phyloP scores from a whole-genome alignment of 331 rosid species.

The Pyrus hybrid region DNA sequence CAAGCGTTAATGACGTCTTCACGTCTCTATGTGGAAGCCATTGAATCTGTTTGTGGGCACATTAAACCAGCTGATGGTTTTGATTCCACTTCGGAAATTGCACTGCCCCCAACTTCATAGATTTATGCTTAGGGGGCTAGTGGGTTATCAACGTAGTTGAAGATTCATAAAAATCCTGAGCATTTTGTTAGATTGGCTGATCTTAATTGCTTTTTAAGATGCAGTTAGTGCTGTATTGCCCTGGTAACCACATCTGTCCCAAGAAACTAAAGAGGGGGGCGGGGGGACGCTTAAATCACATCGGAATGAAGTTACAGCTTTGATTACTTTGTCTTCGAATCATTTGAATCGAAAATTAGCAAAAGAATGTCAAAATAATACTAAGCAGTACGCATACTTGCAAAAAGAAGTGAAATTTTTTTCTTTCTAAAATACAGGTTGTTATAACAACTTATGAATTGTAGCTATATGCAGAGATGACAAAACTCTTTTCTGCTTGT shows the following conservation, averaged over 20 bases:
- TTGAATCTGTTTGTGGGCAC: conserved; percentile 35
- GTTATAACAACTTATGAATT: background rate
- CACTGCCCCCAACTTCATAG: background rate
- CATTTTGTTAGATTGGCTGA: background rate
- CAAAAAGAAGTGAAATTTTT: background rate
- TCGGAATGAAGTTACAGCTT: background rate
- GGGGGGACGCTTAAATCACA: background rate
- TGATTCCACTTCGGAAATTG: conserved; percentile 1
- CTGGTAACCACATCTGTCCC: background rate
- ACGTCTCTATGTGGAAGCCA: conserved; percentile 41
- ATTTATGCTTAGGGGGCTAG: background rate
- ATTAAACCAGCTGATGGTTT: conserved; percentile 22
- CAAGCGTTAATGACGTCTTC: conserved; percentile 50
- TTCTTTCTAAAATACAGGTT: background rate
- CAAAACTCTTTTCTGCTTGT: background rate
- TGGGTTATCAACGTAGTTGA: background rate
- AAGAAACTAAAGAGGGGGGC: background rate
- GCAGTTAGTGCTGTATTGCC: background rate
- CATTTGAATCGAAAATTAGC: background rate
- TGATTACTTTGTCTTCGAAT: background rate
- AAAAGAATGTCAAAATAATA: no score
- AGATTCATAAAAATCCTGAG: background rate
- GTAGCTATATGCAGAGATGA: background rate
- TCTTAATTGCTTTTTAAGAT: background rate
- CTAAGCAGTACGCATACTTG: no score